A percentile compares a stretch with the other conserved stretches of the same genome.
Evolutionary conservation across 352 stramenopile genomes (phyloP).

Genomic region (Pythium vanterpoolii): DNA sequence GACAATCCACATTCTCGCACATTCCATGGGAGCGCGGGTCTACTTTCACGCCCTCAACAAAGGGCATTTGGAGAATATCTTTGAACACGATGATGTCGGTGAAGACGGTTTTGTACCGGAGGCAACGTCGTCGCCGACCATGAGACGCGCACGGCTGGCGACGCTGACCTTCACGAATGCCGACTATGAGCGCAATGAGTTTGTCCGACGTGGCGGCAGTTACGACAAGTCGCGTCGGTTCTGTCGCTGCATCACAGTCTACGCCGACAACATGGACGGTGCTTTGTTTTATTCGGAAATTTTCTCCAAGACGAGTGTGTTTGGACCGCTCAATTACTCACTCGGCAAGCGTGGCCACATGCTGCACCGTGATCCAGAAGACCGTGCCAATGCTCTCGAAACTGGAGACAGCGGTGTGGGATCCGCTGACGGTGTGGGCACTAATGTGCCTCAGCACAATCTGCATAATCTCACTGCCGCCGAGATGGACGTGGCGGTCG

Average conservation of each 20-base stretch:
- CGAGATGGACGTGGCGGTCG: conserved; percentile 53
- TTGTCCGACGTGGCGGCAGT: conserved; percentile 14
- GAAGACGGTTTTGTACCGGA: neutral
- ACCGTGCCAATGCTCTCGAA: too few relatives aligned
- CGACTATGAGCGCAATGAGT: conserved; percentile 19
- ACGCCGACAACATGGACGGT: conserved; percentile 39
- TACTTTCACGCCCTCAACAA: conserved; percentile 28
- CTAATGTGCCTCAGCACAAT: neutral
- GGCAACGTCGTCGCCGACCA: neutral
- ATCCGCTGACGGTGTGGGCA: neutral
- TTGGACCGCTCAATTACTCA: conserved; percentile 28
- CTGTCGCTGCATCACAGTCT: conserved; percentile 39
- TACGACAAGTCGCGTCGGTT: conserved; percentile 26
- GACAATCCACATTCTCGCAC: conserved; percentile 33
- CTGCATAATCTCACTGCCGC: conserved; percentile 15
- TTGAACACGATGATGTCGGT: conserved; percentile 18
- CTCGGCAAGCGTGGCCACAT: conserved; percentile 24
- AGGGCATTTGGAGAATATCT: conserved; percentile 26
- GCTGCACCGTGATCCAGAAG: conserved; percentile 18
- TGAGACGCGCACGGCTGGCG: conserved; percentile 9
- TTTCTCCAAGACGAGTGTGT: conserved; percentile 18
- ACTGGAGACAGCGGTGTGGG: neutral
- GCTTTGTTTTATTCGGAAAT: conserved; percentile 47
- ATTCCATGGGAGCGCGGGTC: conserved; percentile 39
- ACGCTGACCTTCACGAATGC: conserved; percentile 20